Conservation (phyloP, 148 eudicot genomes). For the Bassia scoparia region DNA sequence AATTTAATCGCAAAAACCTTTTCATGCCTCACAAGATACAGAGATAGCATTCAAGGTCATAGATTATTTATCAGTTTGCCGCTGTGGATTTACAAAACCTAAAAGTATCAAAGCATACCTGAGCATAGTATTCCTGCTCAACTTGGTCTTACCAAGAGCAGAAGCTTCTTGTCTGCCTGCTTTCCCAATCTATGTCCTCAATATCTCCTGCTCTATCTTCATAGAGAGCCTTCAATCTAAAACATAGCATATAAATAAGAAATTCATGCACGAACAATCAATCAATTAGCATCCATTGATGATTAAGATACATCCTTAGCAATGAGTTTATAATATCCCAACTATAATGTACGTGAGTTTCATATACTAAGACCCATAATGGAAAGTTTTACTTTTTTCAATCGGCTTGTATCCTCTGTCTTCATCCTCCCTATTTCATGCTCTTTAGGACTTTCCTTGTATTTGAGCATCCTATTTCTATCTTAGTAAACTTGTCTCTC, state of each 20-base stretch:
- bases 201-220: slow-evolving; percentile 89
- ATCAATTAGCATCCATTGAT: neutral
- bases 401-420: slow-evolving; percentile 86
- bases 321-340: neutral
- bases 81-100: neutral
- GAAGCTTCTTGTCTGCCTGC: slow-evolving; percentile 96
- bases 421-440: slow-evolving; percentile 74
- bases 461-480: slow-evolving; percentile 67
- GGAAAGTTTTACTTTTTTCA: slow-evolving; percentile 60
- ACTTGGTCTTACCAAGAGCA: slow-evolving; percentile 87
- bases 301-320: neutral
- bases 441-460: slow-evolving; percentile 66
- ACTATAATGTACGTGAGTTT: neutral
- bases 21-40: neutral
- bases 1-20: neutral
- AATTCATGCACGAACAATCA: neutral
- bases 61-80: neutral
- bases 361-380: neutral
- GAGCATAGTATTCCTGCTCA: slow-evolving; percentile 72
- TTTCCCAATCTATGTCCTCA: slow-evolving; percentile 99
- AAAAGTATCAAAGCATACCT: slow-evolving; percentile 42
- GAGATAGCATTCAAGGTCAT: neutral
- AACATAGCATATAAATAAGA: slow-evolving; percentile 1
- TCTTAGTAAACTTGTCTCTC: slow-evolving; percentile 82
- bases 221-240: slow-evolving; percentile 94